Conservation (phyloP, 768 basidiomycete species). For the Termitomyces sp. region DNA sequence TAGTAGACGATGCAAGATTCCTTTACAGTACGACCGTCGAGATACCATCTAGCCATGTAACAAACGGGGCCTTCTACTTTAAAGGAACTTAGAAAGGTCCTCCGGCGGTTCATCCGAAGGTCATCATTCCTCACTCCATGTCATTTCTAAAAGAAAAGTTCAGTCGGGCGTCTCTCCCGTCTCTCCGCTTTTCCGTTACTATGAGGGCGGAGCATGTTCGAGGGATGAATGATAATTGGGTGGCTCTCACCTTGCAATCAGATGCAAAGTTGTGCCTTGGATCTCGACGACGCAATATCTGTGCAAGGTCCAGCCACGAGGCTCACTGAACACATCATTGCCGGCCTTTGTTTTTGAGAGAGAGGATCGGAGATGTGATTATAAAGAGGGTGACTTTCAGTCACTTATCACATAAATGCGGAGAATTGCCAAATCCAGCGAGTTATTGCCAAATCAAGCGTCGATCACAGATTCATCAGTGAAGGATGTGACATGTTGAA, state of each 20-base stretch:
- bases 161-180: constrained; percentile 1
- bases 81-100: neutral
- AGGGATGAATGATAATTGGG: constrained; percentile 6
- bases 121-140: constrained; percentile 5
- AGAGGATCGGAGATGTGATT: constrained; percentile 18
- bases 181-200: constrained; percentile 8
- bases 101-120: constrained; percentile 4
- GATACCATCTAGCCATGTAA: neutral
- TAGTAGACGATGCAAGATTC: neutral
- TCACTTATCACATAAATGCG: neutral
- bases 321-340: neutral
- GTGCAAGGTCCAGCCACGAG: neutral
- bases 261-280: neutral
- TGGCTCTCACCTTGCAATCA: neutral
- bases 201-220: constrained; percentile 6
- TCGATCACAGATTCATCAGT: constrained; percentile 13
- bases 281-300: neutral
- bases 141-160: constrained; percentile 5
- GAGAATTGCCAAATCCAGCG: constrained; percentile 2
- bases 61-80: neutral
- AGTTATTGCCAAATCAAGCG: constrained; percentile 5
- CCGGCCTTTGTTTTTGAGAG: constrained; percentile 5
- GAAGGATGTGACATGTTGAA: constrained; percentile 19
- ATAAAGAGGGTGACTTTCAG: constrained; percentile 20
- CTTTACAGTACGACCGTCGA: neutral